Percentiles rank a stretch among this genome's conserved stretches.
Conservation (phyloP, 768 basidiomycete genomes). For the Coprinellus micaceus region DNA sequence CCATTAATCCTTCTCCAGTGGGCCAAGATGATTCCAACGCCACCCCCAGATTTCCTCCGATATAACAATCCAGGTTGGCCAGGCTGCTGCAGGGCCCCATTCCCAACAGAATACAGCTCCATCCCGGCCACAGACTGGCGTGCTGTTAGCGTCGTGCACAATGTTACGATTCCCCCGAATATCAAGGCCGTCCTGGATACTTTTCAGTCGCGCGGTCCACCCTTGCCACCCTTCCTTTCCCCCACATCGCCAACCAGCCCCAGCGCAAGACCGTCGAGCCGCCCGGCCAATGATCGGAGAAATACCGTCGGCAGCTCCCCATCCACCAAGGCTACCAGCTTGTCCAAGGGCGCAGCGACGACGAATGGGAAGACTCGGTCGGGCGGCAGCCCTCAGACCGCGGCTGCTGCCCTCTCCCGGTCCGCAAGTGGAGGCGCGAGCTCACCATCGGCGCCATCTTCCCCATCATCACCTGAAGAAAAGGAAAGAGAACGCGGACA, state of each 20-base stretch:
- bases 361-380: constrained; percentile 31
- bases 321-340: constrained; percentile 33
- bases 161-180: constrained; percentile 67
- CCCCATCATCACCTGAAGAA: constrained; percentile 47
- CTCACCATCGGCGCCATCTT: constrained; percentile 44
- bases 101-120: constrained; percentile 50
- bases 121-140: constrained; percentile 78
- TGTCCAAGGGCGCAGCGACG: constrained; percentile 27
- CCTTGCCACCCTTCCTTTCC: constrained; percentile 24
- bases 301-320: constrained; percentile 41
- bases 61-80: constrained; percentile 81
- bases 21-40: constrained; percentile 57
- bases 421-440: constrained; percentile 36
- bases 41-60: constrained; percentile 49
- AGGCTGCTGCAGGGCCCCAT: constrained; percentile 82
- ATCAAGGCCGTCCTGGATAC: constrained; percentile 66
- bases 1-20: constrained; percentile 43
- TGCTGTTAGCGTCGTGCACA: constrained; percentile 72
- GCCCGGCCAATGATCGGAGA: constrained; percentile 35
- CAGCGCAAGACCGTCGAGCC: constrained; percentile 13
- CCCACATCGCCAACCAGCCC: constrained; percentile 30
- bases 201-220: constrained; percentile 32
- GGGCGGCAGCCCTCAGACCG: constrained; percentile 53
- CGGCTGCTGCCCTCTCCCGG: constrained; percentile 35
- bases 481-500: constrained; percentile 45